These are phyloP conservation scores for Rhizopogon vinicolor DNA, from an alignment of 768 basidiomycete species.

Conservation along the genomic window DNA sequence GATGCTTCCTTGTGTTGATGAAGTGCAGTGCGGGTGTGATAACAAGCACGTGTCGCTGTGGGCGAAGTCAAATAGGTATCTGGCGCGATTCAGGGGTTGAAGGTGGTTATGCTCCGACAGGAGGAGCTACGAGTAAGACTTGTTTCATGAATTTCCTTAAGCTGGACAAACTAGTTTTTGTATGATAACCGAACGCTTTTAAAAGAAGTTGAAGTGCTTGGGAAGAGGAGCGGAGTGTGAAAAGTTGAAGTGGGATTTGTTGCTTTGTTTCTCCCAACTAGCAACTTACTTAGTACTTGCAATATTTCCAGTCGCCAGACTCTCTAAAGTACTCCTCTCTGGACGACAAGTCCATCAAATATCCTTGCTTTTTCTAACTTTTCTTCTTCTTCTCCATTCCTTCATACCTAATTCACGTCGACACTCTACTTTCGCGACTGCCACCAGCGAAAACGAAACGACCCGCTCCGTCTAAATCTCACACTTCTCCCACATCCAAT, in stretches of 20 bases:
- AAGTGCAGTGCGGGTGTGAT: too few species aligned
- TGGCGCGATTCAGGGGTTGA: too few species aligned
- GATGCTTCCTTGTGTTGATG: too few species aligned
- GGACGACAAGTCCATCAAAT: slow-evolving; percentile 25
- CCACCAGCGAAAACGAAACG: slow-evolving; percentile 22
- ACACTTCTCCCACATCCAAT: slow-evolving; percentile 5
- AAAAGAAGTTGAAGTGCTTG: slow-evolving; percentile 9
- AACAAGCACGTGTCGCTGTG: too few species aligned
- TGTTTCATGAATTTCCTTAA: too few species aligned
- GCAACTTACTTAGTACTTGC: slow-evolving; percentile 34
- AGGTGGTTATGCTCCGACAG: too few species aligned
- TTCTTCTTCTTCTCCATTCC: slow-evolving; percentile 15
- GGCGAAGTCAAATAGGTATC: too few species aligned
- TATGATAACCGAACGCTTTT: too few species aligned
- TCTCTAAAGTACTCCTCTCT: slow-evolving; percentile 27
- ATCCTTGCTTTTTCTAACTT: slow-evolving; percentile 23
- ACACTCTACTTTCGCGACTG: slow-evolving; percentile 14
- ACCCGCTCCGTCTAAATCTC: slow-evolving; percentile 12
- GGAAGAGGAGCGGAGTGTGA: slow-evolving; percentile 30
- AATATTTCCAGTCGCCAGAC: slow-evolving; percentile 31
- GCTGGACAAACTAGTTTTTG: too few species aligned
- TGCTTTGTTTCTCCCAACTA: slow-evolving; percentile 25
- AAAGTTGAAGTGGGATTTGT: slow-evolving; percentile 24
- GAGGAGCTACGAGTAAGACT: too few species aligned
- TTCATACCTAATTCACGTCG: slow-evolving; percentile 28